Percentiles rank a stretch among this genome's conserved stretches.
Evolutionary conservation across 2,329 filamentous ascomycete genomes (phyloP).

Genomic region (Claviceps cyperi): DNA sequence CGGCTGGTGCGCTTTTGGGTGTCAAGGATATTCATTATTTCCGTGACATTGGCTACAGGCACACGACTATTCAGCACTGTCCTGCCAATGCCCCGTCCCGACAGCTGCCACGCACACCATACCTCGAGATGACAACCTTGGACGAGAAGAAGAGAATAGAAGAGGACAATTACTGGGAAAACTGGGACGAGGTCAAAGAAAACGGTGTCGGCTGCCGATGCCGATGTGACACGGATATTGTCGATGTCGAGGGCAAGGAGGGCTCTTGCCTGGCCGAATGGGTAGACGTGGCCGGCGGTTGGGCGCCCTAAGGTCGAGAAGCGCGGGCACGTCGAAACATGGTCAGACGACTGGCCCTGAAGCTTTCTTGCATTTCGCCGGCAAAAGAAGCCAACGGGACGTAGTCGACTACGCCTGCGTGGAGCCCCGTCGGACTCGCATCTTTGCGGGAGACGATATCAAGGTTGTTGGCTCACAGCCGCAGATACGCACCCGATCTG

Average conservation of each 20-base stretch:
- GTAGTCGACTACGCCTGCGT: background rate
- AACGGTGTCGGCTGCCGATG: conserved; percentile 96
- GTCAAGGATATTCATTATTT: conserved; percentile 92
- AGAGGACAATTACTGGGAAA: conserved; percentile 94
- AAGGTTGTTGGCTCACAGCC: background rate
- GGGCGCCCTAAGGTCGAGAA: conserved; percentile 40
- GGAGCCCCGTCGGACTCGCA: background rate
- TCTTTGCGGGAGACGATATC: background rate
- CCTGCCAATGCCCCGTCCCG: conserved; percentile 85
- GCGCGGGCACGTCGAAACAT: background rate
- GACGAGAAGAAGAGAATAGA: conserved; percentile 75
- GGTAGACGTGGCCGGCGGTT: conserved; percentile 94
- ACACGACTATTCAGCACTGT: conserved; percentile 98
- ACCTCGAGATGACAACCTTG: conserved; percentile 63
- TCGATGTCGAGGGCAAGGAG: conserved; percentile 94
- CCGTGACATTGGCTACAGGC: conserved; percentile 94
- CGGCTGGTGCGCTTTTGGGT: conserved; percentile 72
- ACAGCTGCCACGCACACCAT: conserved; percentile 69
- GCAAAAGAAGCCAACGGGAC: background rate
- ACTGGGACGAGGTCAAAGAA: conserved; percentile 74
- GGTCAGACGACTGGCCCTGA: background rate
- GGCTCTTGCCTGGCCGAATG: conserved; percentile 90
- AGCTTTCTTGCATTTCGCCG: background rate
- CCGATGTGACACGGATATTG: conserved; percentile 92
- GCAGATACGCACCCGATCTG: background rate